Evolutionary conservation across 2,329 filamentous ascomycete genomes (phyloP).

Genomic region (Fusarium tuaranense): DNA sequence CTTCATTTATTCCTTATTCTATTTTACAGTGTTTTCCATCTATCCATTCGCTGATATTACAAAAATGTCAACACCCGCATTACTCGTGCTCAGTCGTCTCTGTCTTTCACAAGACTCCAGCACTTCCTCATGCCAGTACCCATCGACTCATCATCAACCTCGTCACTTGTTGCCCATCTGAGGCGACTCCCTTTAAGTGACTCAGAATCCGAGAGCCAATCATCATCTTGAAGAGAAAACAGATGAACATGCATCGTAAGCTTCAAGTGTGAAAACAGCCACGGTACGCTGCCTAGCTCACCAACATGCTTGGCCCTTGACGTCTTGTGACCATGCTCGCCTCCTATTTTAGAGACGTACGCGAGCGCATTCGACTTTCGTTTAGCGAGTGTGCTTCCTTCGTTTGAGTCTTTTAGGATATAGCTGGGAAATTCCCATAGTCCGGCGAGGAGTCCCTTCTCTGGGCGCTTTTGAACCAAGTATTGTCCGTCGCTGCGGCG

Average conservation of each 20-base stretch:
- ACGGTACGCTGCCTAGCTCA: constrained; percentile 65
- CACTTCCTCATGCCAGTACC: constrained; percentile 70
- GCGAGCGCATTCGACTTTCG: constrained; percentile 53
- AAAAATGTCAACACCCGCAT: not conserved
- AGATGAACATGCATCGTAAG: constrained; percentile 69
- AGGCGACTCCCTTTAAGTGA: constrained; percentile 33
- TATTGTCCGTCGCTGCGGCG: constrained; percentile 57
- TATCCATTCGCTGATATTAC: constrained; percentile 16
- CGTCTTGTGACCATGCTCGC: constrained; percentile 12
- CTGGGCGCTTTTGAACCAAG: constrained; percentile 63
- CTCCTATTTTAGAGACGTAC: constrained; percentile 48
- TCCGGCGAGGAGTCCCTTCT: constrained; percentile 65
- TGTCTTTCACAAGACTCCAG: constrained; percentile 58
- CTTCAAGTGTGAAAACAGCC: constrained; percentile 68
- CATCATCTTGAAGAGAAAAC: constrained; percentile 52
- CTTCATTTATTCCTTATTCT: not conserved
- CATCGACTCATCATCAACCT: constrained; percentile 65
- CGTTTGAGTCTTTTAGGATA: constrained; percentile 43
- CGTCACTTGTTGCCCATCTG: constrained; percentile 53
- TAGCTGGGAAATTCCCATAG: constrained; percentile 68
- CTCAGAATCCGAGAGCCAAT: constrained; percentile 1
- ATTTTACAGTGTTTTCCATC: not conserved
- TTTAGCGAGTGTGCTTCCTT: constrained; percentile 42
- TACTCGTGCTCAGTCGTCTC: constrained; percentile 11
- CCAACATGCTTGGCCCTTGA: constrained; percentile 45